Evolutionary conservation across 2,329 filamentous ascomycete genomes (phyloP), one percentile per base, ranked within the genome.

Genomic region (Sordariomycetes sp.): DNA sequence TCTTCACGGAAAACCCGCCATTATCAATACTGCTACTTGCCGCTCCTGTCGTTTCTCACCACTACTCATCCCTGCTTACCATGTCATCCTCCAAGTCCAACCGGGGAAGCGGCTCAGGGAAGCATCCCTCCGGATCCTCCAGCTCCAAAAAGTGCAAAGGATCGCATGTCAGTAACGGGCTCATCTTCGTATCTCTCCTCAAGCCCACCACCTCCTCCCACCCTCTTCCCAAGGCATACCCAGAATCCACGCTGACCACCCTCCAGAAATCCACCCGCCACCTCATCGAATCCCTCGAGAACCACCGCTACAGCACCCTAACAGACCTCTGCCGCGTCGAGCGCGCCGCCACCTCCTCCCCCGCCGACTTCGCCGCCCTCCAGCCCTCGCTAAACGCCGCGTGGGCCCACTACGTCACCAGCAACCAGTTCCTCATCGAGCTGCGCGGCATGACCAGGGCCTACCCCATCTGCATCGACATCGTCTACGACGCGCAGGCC

Each of bases 241-340:
- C 24, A 34, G 14, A 34, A 10, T 32, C 22, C 6, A 28, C 24
- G 22, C 28, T 53, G 10, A n/a, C 10, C 50, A 18, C 28, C 12
- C 28, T 16, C 24, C 50, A 57, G 55, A 55, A 53, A 57, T 73
- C 74, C 0, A 63, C 71, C 52, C 69, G 69, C 50, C 79, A 84
- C 61, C 76, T 88, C 61, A 81, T 89, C 61, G 75, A 83, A 25
- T 82, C 84, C 0, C 76, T 90, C 24, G 75, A 75, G 51, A 83
- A 81, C 0, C 86, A 88, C 65, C 81, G 81, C n/a, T 76, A 90
- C 68, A 90, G 90, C 67, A 90, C 87, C 0, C 75, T 90, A 22
- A 85, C 83, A 0, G 86, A 88, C 61, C 79, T 90, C 32, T 84
- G 87, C 62, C 83, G 86, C 18, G 84, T 89, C 63, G 88, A 91